Base-by-base conservation (phyloP, 2,329 filamentous ascomycete species). In the Fusarium sp. region DNA sequence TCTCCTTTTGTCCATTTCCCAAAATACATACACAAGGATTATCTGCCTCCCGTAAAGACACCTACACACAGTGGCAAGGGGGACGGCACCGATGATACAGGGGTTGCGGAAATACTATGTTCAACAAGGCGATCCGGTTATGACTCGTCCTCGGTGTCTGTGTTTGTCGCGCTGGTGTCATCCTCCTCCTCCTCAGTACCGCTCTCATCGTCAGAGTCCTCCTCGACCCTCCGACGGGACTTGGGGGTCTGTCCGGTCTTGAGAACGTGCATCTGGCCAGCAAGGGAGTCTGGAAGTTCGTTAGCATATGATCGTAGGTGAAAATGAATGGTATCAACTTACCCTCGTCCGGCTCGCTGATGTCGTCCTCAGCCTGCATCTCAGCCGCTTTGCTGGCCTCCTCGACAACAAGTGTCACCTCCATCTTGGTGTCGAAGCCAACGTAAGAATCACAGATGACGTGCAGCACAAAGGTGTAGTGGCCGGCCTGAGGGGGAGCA, bases 281-380 rank as follows among this genome's bases (percentile, higher is more conserved):
- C 95, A 76, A 98, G 88, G 2, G 95, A 95, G 84, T 97, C 95
- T 97, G 74, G 68, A 78, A 69, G 6, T 4, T 8, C 23, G 70
- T 83, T 76, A 82, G 81, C 57, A 66, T 10, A 13, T 16, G 7
- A 11, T 11, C 63, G 52, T 43, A 48, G n/a, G 20, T 9, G 35
- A 52, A 9, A 6, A 18, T 8, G 4, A 45, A 50, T 27, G 23
- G 14, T 35, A 18, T 27, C 48, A 57, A 68, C 92, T 87, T 88
- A 98, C 97, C 97, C 88, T 99, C 97, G 74, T 98, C 97, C 39
- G 97, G 97, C 83, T 99, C 97, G 81, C 94, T 97, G 76, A 99
- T 99, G 68, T 99, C 97, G 79, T 98, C 97, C 76, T 98, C 95
- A 57, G 92, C 93, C 62, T 91, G 90, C 80, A 97, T 92, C 76